Percentiles rank a stretch among this genome's conserved stretches.
Conservation (phyloP, 2,329 filamentous ascomycete genomes). For the Xylariaceae sp. region DNA sequence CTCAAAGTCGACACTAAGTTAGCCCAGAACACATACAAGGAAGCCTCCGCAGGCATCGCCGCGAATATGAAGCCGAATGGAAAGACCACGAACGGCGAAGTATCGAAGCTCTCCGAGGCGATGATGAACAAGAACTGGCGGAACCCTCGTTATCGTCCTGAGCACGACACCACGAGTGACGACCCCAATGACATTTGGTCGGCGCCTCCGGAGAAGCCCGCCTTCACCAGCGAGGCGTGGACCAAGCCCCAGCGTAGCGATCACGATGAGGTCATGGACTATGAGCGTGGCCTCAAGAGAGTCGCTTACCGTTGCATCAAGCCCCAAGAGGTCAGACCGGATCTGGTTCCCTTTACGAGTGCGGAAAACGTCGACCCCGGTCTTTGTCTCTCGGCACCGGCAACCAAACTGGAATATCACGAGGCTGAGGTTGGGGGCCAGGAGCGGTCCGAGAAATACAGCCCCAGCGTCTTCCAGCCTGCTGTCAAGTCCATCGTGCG, state of each 20-base stretch:
- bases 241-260: slow-evolving; percentile 10
- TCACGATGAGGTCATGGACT: slow-evolving; percentile 16
- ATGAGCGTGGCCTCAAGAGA: slow-evolving; percentile 13
- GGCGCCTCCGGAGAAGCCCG: slow-evolving; percentile 16
- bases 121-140: slow-evolving; percentile 21
- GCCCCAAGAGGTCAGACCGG: slow-evolving; percentile 10
- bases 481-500: slow-evolving; percentile 12
- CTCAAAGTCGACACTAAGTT: slow-evolving; percentile 5
- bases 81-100: slow-evolving; percentile 5
- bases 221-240: slow-evolving; percentile 12
- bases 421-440: slow-evolving; percentile 11
- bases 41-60: background rate
- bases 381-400: slow-evolving; percentile 27
- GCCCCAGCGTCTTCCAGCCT: slow-evolving; percentile 12
- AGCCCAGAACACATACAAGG: background rate
- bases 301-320: slow-evolving; percentile 12
- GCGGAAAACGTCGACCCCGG: slow-evolving; percentile 21
- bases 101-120: slow-evolving; percentile 14
- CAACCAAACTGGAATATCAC: slow-evolving; percentile 23
- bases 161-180: background rate
- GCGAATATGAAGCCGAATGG: background rate
- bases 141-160: slow-evolving; percentile 18
- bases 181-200: slow-evolving; percentile 10
- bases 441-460: slow-evolving; percentile 9
- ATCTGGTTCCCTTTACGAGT: slow-evolving; percentile 12